Evolutionary conservation across 179 eudicot genomes (phyloP).

Genomic region (Beta lomatogona): DNA sequence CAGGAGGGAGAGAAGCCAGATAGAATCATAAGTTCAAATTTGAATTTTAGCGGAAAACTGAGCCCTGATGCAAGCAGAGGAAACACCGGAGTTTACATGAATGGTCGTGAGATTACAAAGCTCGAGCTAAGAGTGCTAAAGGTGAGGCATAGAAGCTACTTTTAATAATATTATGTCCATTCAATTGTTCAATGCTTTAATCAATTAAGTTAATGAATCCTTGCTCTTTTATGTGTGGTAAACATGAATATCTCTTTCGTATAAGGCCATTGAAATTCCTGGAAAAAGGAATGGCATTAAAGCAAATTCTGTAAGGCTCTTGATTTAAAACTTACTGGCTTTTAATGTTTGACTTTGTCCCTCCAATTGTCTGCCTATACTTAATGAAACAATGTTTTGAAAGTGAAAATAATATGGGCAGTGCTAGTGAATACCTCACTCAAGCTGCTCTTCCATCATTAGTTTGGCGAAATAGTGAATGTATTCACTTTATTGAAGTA

Average conservation of each 20-base stretch:
- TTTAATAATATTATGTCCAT: neutral
- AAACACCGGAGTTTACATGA: slow-evolving; percentile 73
- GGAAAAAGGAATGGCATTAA: neutral
- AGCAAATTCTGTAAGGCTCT: neutral
- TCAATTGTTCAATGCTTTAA: neutral
- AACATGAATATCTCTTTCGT: neutral
- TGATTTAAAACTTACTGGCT: neutral
- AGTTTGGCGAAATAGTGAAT: neutral
- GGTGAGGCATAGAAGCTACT: slow-evolving; percentile 39
- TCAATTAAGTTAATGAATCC: neutral
- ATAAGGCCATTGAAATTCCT: neutral
- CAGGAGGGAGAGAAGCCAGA: slow-evolving; percentile 89
- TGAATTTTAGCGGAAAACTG: slow-evolving; percentile 69
- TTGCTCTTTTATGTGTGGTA: neutral
- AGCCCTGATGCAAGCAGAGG: slow-evolving; percentile 71
- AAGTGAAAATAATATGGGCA: neutral
- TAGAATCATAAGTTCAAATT: slow-evolving; percentile 63
- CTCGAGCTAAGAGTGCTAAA: slow-evolving; percentile 67
- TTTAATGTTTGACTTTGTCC: neutral
- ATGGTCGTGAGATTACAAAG: slow-evolving; percentile 83
- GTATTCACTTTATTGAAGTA: neutral
- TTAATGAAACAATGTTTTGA: too few relatives aligned
- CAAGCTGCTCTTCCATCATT: neutral
- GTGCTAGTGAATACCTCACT: neutral
- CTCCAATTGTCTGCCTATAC: neutral